Evolutionary conservation across 176 grass and related monocot species (phyloP).

Genomic region (Hordeum vulgare): MorexV3_pseudomolecules_assembly NC_058518.1:505694249-505694748

Average conservation of each 20-base stretch:
- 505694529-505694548: not conserved
- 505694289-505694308: not conserved
- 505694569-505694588: not conserved
- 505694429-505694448: conserved; percentile 8
- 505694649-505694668: no score
- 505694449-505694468: no score
- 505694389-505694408: not conserved
- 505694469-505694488: no score
- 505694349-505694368: conserved; percentile 8
- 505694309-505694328: not conserved
- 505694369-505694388: no score
- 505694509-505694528: no score
- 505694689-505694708: not conserved
- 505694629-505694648: no score
- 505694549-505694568: not conserved
- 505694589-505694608: no score
- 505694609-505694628: no score
- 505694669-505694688: no score
- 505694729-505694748: not conserved
- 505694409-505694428: not conserved
- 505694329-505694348: not conserved
- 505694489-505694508: no score
- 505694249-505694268: conserved; percentile 14
- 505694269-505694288: not conserved
- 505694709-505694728: not conserved